Evolutionary conservation across 495 filamentous ascomycete species (phyloP).

Genomic region (Margaritispora aquatica): DNA sequence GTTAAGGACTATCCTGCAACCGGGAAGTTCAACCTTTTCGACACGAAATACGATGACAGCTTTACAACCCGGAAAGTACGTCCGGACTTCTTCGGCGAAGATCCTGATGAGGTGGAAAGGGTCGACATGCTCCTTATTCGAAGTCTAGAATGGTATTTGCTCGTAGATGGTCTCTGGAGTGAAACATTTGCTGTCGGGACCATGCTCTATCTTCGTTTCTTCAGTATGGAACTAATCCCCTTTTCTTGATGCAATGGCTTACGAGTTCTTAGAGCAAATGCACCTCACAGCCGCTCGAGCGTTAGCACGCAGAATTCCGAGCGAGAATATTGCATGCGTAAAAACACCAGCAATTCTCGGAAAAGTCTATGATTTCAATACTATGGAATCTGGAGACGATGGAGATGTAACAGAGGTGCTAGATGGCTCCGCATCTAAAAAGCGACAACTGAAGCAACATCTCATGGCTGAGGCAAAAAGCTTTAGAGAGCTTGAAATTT

Average conservation of each 20-base stretch:
- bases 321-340: conserved; percentile 26
- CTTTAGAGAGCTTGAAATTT: conserved; percentile 67
- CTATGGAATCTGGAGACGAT: conserved; percentile 20
- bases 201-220: conserved; percentile 64
- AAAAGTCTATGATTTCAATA: conserved; percentile 26
- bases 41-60: conserved; percentile 14
- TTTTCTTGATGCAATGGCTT: background rate
- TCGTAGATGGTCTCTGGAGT: conserved; percentile 62
- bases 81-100: conserved; percentile 59
- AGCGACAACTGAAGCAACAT: conserved; percentile 28
- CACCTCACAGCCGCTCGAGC: conserved; percentile 61
- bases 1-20: conserved; percentile 25
- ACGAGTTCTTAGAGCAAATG: conserved; percentile 32
- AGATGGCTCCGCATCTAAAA: conserved; percentile 29
- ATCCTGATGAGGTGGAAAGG: conserved; percentile 50
- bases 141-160: conserved; percentile 77
- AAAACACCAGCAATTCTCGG: conserved; percentile 24
- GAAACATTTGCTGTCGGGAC: conserved; percentile 63
- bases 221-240: conserved; percentile 62
- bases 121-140: conserved; percentile 69
- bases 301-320: conserved; percentile 37
- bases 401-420: conserved; percentile 24
- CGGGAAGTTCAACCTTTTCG: conserved; percentile 44
- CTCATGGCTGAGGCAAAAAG: conserved; percentile 50
- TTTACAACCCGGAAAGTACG: conserved; percentile 39